Conservation (phyloP, 2,329 filamentous ascomycete species). For the Microcyclospora pomicola region DNA sequence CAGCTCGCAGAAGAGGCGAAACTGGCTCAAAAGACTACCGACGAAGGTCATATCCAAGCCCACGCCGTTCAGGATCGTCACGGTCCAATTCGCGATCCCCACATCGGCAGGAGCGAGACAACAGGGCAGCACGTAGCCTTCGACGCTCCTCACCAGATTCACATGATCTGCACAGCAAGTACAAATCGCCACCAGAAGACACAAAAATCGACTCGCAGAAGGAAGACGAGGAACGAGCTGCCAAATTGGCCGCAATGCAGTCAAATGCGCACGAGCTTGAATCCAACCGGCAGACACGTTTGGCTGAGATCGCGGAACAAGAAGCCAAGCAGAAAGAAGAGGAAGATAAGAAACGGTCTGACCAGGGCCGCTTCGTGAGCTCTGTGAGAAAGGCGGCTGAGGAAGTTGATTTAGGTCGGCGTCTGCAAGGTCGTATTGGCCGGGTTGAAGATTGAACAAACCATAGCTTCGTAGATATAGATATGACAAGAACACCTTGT, state of each 20-base stretch:
- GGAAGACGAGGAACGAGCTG: constrained; percentile 22
- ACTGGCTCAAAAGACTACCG: constrained; percentile 19
- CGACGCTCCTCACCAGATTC: constrained; percentile 8
- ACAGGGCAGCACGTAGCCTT: constrained; percentile 5
- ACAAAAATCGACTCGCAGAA: constrained; percentile 7
- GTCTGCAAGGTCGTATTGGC: constrained; percentile 10
- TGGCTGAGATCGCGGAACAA: constrained; percentile 51
- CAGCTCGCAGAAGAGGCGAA: constrained; percentile 21
- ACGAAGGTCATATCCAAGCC: constrained; percentile 21
- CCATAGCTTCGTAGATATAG: no score
- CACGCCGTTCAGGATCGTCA: constrained; percentile 22
- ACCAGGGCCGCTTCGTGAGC: constrained; percentile 24
- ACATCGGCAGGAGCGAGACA: constrained; percentile 11
- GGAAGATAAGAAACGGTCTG: constrained; percentile 41
- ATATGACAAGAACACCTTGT: no score
- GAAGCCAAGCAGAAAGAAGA: constrained; percentile 52
- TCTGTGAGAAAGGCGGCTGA: constrained; percentile 20
- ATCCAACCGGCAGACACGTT: constrained; percentile 51
- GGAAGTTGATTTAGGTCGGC: constrained; percentile 16
- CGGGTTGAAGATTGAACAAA: no score
- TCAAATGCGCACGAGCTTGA: constrained; percentile 47
- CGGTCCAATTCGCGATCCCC: constrained; percentile 22
- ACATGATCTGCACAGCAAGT: constrained; percentile 12
- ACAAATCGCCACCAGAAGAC: constrained; percentile 15
- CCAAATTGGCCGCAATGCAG: constrained; percentile 28